Evolutionary conservation across 164 flowering plant species (phyloP), one percentile per base, ranked within the genome.

Genomic region (Warburgia ugandensis): DNA sequence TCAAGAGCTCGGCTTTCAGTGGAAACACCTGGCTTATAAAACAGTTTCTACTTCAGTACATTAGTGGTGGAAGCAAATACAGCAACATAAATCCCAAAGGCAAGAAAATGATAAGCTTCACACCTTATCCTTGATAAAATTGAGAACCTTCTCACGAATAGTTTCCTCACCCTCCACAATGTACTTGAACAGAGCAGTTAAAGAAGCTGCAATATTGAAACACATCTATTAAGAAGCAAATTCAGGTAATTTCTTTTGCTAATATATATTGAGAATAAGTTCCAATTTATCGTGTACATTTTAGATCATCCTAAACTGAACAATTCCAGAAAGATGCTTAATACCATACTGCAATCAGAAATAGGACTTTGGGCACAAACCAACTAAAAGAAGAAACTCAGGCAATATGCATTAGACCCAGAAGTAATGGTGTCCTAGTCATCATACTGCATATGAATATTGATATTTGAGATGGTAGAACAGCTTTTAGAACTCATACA

Each of bases 81-180:
- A 13, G 42, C 30, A 16, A 9, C 22, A 22, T 6, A 10, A 39
- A 27, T 33, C 23, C 5, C 22, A 45, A 22, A 37, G 20, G 20
- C 5, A 38, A 27, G 17, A 39, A 27, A 44, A 21, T 6, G 35
- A 47, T 14, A 23, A 6, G 19, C 10, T 21, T 45, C 74, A 19
- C 41, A 86, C 99, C 95, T 92, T 92, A 64, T 92, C 99, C 64
- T 72, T 73, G 5, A 88, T 74, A 66, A 84, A 92, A 62, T 55
- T 63, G n/a, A 92, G 62, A 68, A 81, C 94, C 63, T 73, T 84
- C 42, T 88, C 97, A 43, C 97, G 94, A n/a, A 81, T 64, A 55
- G 58, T 83, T 65, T 80, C 98, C 46, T 80, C 94, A 48, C 72
- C 71, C 52, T 66, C 74, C 58, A 71, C 82, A 47, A 92, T 59